Conservation (phyloP, 257 asterid species). For the Salvia miltiorrhiza region DNA sequence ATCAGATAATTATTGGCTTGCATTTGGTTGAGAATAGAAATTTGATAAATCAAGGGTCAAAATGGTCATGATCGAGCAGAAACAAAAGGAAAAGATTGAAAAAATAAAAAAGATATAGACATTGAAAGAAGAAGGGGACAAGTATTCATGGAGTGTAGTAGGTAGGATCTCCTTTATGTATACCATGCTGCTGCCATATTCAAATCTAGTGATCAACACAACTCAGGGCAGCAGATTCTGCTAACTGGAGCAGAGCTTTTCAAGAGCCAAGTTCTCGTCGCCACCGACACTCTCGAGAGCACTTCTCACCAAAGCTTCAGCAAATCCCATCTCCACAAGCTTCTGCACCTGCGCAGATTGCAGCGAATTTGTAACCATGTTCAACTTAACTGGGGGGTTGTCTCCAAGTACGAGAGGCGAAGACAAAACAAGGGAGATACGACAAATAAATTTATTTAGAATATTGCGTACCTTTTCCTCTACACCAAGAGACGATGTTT, state of each 20-base stretch:
- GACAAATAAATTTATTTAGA: not conserved
- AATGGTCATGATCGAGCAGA: not conserved
- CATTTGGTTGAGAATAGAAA: not conserved
- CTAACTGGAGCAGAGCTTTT: conserved; percentile 84
- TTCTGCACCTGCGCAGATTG: conserved; percentile 62
- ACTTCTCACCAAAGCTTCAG: conserved; percentile 68
- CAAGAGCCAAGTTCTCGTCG: conserved; percentile 93
- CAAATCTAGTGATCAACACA: conserved; percentile 1
- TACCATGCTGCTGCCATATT: conserved; percentile 7
- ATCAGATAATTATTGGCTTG: not conserved
- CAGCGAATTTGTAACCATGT: not conserved
- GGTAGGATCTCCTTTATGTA: not conserved
- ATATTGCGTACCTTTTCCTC: conserved; percentile 68
- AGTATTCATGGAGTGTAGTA: not conserved
- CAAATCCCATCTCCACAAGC: conserved; percentile 97
- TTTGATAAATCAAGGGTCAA: not conserved
- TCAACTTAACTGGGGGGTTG: too few relatives aligned
- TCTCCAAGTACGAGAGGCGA: not conserved
- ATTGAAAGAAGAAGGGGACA: not conserved
- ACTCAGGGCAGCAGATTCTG: conserved; percentile 3
- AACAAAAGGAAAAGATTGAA: not conserved
- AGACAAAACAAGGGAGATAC: not conserved
- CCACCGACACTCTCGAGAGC: conserved; percentile 72
- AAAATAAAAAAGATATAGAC: not conserved
- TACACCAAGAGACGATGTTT: conserved; percentile 59